Evolutionary conservation across 345 rosid species (phyloP).

Genomic region (Angophora floribunda): DNA sequence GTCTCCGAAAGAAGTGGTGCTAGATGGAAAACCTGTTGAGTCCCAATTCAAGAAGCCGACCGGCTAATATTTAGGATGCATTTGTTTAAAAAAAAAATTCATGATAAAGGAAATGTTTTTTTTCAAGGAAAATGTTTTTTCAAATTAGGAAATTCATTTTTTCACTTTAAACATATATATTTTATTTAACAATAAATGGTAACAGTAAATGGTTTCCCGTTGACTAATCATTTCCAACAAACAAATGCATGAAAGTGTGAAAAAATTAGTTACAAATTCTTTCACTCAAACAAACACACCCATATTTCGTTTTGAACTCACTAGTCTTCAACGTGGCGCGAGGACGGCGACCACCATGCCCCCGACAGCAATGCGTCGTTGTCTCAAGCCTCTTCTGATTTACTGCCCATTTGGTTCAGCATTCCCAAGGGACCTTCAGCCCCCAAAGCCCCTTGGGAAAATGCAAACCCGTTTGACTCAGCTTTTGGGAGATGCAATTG

Average conservation of each 20-base stretch:
- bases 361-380: not conserved
- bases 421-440: no score
- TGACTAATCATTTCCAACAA: no score
- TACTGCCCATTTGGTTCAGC: no score
- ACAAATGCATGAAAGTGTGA: no score
- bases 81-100: no score
- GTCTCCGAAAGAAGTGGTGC: not conserved
- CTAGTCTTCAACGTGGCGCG: not conserved
- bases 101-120: no score
- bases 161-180: not conserved
- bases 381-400: not conserved
- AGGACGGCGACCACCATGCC: not conserved
- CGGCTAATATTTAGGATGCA: not conserved
- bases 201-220: no score
- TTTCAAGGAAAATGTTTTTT: no score
- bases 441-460: no score
- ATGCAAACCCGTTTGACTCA: no score
- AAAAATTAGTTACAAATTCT: not conserved
- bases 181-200: no score
- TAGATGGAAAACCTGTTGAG: not conserved
- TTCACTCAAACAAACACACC: not conserved
- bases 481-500: no score
- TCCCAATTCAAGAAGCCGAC: not conserved
- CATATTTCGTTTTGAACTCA: not conserved
- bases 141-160: not conserved